Evolutionary conservation across 768 basidiomycete genomes (phyloP).

Genomic region (Rickenella mellea): DNA sequence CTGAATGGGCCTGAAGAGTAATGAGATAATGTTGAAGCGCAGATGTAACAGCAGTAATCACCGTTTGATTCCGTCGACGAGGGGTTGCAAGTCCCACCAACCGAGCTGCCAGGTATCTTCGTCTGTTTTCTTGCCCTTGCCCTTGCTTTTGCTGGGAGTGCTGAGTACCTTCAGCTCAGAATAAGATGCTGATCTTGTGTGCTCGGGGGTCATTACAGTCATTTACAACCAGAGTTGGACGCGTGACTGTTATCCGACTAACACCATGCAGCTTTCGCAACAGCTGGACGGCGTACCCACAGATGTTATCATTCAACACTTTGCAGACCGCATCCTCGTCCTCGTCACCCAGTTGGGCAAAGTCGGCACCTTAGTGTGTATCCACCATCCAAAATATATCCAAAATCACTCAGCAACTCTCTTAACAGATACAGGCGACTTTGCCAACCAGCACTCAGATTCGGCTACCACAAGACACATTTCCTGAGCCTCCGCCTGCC

Average conservation of each 20-base stretch:
- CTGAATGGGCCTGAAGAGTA: conserved; percentile 43
- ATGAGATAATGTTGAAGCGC: conserved; percentile 2
- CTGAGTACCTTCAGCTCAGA: neutral
- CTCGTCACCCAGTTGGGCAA: conserved; percentile 86
- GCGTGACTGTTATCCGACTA: neutral
- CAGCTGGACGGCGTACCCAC: conserved; percentile 51
- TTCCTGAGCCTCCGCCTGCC: conserved; percentile 56
- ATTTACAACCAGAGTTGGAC: neutral
- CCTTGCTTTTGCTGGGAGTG: neutral
- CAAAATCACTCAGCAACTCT: neutral
- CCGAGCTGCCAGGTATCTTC: conserved; percentile 46
- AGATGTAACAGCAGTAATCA: conserved; percentile 16
- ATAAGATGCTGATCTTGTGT: neutral
- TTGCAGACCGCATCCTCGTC: conserved; percentile 74
- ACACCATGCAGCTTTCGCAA: conserved; percentile 42
- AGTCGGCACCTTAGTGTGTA: conserved; percentile 73
- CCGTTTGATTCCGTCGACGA: conserved; percentile 50
- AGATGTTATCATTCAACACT: conserved; percentile 70
- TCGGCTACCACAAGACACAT: conserved; percentile 24
- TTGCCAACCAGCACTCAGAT: conserved; percentile 56
- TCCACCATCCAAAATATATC: neutral
- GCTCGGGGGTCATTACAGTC: neutral
- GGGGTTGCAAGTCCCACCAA: conserved; percentile 69
- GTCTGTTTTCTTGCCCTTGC: conserved; percentile 47
- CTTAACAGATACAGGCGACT: conserved; percentile 66